Evolutionary conservation across 2,329 filamentous ascomycete genomes (phyloP), one percentile per base, ranked within the genome.

Genomic region (Ophiostoma quercus): DNA sequence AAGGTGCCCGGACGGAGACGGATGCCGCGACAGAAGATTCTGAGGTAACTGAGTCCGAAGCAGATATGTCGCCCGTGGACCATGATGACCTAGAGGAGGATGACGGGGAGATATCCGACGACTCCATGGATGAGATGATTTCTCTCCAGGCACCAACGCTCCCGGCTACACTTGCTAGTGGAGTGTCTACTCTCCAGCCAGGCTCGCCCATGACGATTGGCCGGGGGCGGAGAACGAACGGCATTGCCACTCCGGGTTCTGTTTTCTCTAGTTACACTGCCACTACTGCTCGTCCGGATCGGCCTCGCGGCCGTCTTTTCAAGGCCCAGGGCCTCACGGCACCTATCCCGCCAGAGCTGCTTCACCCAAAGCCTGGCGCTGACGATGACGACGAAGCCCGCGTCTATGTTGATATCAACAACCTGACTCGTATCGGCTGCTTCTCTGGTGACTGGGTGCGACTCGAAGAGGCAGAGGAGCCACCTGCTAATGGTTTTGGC

Each of bases 361-460:
- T 99, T 1, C 90, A 98, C 73, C 95, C 95, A 0, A 94, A 91
- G 74, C 94, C 95, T 2, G 81, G 80, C 1, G 79, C 84, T 0
- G 86, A 88, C 34, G 93, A 97, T 72, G 95, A 99, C 72, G 93
- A 97, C 73, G 90, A 96, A 74, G 89, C 92, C 1, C 88, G 95
- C 66, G 86, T 98, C 1, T 99, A 94, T 76, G 94, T 99, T 5
- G 93, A 97, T 75, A 90, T 96, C 8, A 89, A 87, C 70, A 92
- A 92, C 1, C 80, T 99, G 25, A 90, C 92, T 16, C 93, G 94
- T 74, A 90, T 99, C 69, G 94, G 94, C 19, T 98, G 94, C 78
- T 99, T 99, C 77, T 98, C 94, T 0, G 95, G 95, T 39, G 95
- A 99, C 77, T 99, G 95, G 95, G 92, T 97, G 12, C 89, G 90